phyloP scores from a whole-genome alignment of 2,329 filamentous ascomycete genomes.

The Ceratocystis harringtonii region DNA sequence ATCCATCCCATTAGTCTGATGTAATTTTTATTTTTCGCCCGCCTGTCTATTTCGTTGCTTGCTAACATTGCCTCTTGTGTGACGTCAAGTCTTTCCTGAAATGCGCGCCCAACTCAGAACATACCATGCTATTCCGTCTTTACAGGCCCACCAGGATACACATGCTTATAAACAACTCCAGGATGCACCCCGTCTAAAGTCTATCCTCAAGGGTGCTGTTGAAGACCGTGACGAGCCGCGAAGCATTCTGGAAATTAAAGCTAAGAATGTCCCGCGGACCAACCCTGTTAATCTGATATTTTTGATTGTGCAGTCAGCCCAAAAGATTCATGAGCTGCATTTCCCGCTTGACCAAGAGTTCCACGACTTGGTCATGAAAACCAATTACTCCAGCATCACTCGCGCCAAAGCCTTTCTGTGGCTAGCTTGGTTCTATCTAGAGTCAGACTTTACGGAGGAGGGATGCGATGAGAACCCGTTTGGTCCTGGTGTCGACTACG shows the following conservation, averaged over 20 bases:
- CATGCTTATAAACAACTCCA: conserved; percentile 97
- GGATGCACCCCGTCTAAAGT: conserved; percentile 89
- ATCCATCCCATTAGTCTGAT: not conserved
- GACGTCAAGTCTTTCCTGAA: conserved; percentile 79
- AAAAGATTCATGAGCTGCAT: conserved; percentile 84
- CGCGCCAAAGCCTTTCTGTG: conserved; percentile 82
- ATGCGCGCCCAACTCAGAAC: conserved; percentile 97
- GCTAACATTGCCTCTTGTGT: not conserved
- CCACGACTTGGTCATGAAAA: conserved; percentile 91
- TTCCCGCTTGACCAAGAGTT: conserved; percentile 79
- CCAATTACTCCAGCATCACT: conserved; percentile 64
- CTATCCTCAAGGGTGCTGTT: conserved; percentile 89
- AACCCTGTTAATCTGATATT: conserved; percentile 98
- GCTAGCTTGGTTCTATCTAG: conserved; percentile 98
- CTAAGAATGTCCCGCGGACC: conserved; percentile 51
- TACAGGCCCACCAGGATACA: conserved; percentile 87
- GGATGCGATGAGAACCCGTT: conserved; percentile 86
- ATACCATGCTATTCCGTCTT: conserved; percentile 91
- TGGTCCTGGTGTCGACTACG: conserved; percentile 54
- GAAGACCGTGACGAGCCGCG: conserved; percentile 77
- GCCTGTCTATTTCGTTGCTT: conserved; percentile 2
- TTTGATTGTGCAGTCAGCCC: conserved; percentile 75
- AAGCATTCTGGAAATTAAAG: conserved; percentile 69
- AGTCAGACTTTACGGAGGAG: conserved; percentile 84
- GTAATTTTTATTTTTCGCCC: conserved; percentile 10